Evolutionary conservation across 495 filamentous ascomycete species (phyloP).

Genomic region (Aspergillus cristatus): DNA sequence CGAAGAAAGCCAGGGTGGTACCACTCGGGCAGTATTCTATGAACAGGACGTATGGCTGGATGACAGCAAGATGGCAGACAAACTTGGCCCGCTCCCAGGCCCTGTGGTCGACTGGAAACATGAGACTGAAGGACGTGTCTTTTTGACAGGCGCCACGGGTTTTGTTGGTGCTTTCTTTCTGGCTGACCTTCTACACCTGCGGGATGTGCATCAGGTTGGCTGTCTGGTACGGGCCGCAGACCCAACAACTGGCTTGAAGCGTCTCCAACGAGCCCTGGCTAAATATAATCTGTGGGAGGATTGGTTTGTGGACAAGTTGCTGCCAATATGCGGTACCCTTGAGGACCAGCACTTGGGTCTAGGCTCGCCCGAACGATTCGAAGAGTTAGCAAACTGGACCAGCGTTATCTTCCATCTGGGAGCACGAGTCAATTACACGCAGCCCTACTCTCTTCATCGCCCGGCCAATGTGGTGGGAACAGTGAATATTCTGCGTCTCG

Average conservation of each 20-base stretch:
- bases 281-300: conserved; percentile 7
- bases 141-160: conserved; percentile 69
- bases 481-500: conserved; percentile 4
- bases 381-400: conserved; percentile 10
- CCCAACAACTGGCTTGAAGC: background rate
- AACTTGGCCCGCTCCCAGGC: background rate
- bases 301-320: conserved; percentile 5
- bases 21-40: conserved; percentile 1
- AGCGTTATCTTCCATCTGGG: conserved; percentile 13
- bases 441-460: conserved; percentile 10
- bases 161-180: conserved; percentile 53
- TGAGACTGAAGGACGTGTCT: conserved; percentile 31
- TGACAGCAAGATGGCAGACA: conserved; percentile 5
- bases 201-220: background rate
- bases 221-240: background rate
- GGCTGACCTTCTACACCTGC: conserved; percentile 1
- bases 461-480: conserved; percentile 10
- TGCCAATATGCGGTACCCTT: conserved; percentile 3
- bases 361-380: conserved; percentile 1
- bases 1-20: background rate
- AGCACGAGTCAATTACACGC: conserved; percentile 11
- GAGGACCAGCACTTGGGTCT: conserved; percentile 3
- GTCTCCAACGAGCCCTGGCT: conserved; percentile 2
- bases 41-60: conserved; percentile 3
- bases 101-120: conserved; percentile 5